Percentiles rank a stretch among this genome's conserved stretches.
Evolutionary conservation across 139 green algal genomes (phyloP).

Genomic region (Gonium pectorale): DNA sequence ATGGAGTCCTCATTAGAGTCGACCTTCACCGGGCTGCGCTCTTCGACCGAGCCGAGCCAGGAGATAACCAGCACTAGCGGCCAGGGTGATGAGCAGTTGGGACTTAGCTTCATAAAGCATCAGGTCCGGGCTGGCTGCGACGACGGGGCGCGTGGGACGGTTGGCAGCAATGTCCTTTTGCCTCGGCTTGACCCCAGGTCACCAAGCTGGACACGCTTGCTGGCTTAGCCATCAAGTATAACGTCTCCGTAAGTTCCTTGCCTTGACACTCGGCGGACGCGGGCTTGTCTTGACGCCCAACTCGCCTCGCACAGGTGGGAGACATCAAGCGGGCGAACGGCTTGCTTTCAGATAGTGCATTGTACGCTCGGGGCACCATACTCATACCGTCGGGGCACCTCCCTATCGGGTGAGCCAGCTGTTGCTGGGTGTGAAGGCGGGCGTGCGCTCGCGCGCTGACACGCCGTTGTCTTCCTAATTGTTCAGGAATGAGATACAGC

Average conservation of each 20-base stretch:
- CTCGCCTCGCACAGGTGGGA: constrained; percentile 73
- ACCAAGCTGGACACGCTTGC: constrained; percentile 87
- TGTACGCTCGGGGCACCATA: constrained; percentile 82
- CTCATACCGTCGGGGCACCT: constrained; percentile 78
- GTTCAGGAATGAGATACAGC: constrained; percentile 55
- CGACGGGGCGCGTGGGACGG: background rate
- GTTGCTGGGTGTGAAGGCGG: no score
- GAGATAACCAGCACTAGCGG: no score
- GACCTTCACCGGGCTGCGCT: no score
- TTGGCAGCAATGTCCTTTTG: background rate
- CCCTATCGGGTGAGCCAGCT: constrained; percentile 73
- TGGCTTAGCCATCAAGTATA: constrained; percentile 86
- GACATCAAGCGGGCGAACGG: constrained; percentile 92
- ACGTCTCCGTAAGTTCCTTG: constrained; percentile 76
- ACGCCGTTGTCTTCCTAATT: background rate
- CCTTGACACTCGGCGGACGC: no score
- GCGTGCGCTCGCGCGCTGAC: no score
- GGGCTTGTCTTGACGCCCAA: no score
- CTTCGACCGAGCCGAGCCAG: no score
- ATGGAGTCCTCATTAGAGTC: no score
- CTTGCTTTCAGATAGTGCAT: constrained; percentile 81
- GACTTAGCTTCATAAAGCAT: constrained; percentile 40
- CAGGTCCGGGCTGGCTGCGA: background rate
- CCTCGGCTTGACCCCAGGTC: constrained; percentile 64
- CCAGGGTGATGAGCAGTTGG: background rate